A percentile compares a stretch with the other conserved stretches of the same genome.
Evolutionary conservation across 2,329 filamentous ascomycete genomes (phyloP).

Genomic region (Fusarium mangiferae): DNA sequence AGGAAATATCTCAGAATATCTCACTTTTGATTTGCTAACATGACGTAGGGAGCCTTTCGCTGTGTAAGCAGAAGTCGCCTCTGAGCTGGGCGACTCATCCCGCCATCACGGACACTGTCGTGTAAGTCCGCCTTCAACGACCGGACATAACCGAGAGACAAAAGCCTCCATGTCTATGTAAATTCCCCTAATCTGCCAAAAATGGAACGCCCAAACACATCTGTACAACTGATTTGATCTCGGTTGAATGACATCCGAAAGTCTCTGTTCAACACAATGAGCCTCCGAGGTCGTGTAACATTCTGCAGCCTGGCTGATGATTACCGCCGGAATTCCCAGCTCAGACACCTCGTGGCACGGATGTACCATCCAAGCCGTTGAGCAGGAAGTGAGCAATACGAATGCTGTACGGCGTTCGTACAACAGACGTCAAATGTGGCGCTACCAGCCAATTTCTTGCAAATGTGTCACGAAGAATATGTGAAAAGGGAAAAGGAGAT

Average conservation of each 20-base stretch:
- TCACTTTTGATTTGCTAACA: background rate
- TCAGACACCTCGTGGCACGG: conserved; percentile 7
- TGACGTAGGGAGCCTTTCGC: conserved; percentile 29
- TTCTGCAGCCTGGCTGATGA: background rate
- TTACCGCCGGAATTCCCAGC: background rate
- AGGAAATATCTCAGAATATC: conserved; percentile 11
- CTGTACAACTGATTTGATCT: conserved; percentile 8
- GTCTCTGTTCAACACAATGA: background rate
- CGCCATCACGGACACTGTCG: conserved; percentile 16
- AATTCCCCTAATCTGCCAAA: conserved; percentile 28
- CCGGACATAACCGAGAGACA: conserved; percentile 36
- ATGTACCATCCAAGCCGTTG: conserved; percentile 6
- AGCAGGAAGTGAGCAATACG: conserved; percentile 29
- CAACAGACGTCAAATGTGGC: conserved; percentile 39
- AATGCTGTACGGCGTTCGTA: conserved; percentile 33
- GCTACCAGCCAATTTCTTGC: conserved; percentile 1
- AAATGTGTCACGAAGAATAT: background rate
- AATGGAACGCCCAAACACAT: conserved; percentile 2
- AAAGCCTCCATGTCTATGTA: background rate
- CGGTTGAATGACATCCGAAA: conserved; percentile 5
- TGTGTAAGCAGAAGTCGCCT: conserved; percentile 18
- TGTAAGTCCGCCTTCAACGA: conserved; percentile 25
- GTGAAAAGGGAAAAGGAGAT: conserved; percentile 20
- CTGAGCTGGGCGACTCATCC: background rate
- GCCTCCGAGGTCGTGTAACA: conserved; percentile 5